Evolutionary conservation across 2,329 filamentous ascomycete genomes (phyloP).

Genomic region (Ophiosphaerella narmari): DNA sequence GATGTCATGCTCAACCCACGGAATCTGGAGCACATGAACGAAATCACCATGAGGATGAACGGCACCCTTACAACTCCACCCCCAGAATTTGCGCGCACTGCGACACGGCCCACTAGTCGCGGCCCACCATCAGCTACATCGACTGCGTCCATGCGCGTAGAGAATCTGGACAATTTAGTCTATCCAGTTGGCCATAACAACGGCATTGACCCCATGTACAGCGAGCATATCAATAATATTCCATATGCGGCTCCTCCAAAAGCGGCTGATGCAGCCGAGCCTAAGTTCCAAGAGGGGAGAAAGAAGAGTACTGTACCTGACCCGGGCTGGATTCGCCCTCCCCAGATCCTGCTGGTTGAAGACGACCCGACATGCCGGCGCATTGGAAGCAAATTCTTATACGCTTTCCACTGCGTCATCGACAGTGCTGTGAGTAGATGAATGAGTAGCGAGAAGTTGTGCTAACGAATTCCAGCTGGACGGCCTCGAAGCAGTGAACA

Average conservation of each 20-base stretch:
- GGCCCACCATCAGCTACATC: slow-evolving; percentile 55
- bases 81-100: slow-evolving; percentile 57
- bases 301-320: slow-evolving; percentile 67
- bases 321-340: slow-evolving; percentile 68
- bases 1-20: slow-evolving; percentile 67
- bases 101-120: slow-evolving; percentile 51
- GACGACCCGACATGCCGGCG: slow-evolving; percentile 71
- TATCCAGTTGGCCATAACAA: slow-evolving; percentile 91
- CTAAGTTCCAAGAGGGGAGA: slow-evolving; percentile 56
- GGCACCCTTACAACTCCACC: slow-evolving; percentile 62
- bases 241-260: slow-evolving; percentile 80
- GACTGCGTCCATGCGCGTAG: slow-evolving; percentile 57
- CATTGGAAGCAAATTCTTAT: slow-evolving; percentile 69
- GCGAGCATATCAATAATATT: slow-evolving; percentile 92
- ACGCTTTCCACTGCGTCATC: slow-evolving; percentile 66
- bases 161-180: slow-evolving; percentile 72
- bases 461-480: slow-evolving; percentile 64
- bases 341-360: slow-evolving; percentile 88
- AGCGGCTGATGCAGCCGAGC: slow-evolving; percentile 55
- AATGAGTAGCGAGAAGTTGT: not conserved
- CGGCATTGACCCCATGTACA: slow-evolving; percentile 92
- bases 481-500: slow-evolving; percentile 88
- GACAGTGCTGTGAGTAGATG: slow-evolving; percentile 62
- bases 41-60: slow-evolving; percentile 60
- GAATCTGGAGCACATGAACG: slow-evolving; percentile 69